Evolutionary conservation across 1,284 basidiomycete genomes (phyloP), one percentile per base, ranked within the genome.

Genomic region (Mycena sp.): DNA sequence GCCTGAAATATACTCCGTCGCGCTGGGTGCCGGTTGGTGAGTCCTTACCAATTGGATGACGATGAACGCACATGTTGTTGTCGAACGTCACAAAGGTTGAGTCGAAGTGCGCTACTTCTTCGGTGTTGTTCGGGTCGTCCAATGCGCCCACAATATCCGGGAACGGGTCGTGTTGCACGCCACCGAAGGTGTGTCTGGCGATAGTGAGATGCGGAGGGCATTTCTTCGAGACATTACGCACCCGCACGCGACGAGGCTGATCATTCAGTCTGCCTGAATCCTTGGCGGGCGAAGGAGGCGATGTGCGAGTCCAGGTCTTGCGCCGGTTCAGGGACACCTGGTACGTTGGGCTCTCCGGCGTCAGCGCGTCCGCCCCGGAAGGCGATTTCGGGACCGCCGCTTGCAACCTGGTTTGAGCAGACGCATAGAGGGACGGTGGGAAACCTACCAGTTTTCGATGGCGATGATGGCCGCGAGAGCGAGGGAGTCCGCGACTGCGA

Each of bases 161-260:
- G 57, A 80, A 80, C 4, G 37, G 37, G 2, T 14, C 23, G 17
- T 40, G 50, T 28, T 51, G 50, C 16, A 53, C 51, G 21, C 51
- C 51, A 26, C 51, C 51, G 56, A 78, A 77, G 17, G 69, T 52
- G 60, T 73, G 73, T 26, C 75, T 72, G 12, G 80, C 28, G 25
- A n/a, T 3, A 16, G 6, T 30, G 21, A 32, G 21, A 10, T 44
- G 25, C 21, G 16, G 21, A 44, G 16, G 23, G n/a, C 23, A 25
- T 11, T 19, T 25, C 14, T 9, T 21, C 7, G 7, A 21, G 23
- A 51, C 7, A 37, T 11, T 21, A 53, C 50, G 65, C 79, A 80
- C 11, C 80, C 80, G 64, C 80, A 81, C 4, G 80, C 78, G 29
- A 78, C 75, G n/a, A 81, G 71, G n/a, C 71, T 71, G 58, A 81